Conservation (phyloP, 2,329 filamentous ascomycete genomes). For the Fusarium multiceps region DNA sequence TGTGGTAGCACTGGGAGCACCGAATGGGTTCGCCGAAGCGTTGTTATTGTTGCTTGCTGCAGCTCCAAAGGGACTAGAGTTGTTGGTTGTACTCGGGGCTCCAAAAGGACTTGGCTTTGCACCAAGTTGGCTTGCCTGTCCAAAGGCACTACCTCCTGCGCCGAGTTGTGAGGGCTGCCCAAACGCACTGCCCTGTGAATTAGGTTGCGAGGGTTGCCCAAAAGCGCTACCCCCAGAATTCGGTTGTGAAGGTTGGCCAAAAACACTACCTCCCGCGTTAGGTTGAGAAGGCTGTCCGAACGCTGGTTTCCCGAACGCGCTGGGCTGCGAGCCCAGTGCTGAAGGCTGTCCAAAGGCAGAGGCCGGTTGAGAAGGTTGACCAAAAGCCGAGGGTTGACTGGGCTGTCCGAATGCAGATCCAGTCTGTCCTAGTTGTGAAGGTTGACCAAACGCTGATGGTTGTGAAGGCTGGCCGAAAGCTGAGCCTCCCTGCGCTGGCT, state of each 20-base stretch:
- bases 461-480: constrained; percentile 48
- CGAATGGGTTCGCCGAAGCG: constrained; percentile 47
- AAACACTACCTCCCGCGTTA: constrained; percentile 43
- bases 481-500: constrained; percentile 47
- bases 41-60: constrained; percentile 39
- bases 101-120: constrained; percentile 55
- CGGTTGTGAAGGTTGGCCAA: constrained; percentile 52
- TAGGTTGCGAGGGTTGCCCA: constrained; percentile 52
- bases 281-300: constrained; percentile 53
- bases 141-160: constrained; percentile 43
- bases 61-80: constrained; percentile 45
- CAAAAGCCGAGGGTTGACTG: constrained; percentile 42
- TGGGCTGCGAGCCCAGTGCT: constrained; percentile 23
- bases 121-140: constrained; percentile 53
- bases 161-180: constrained; percentile 52
- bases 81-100: constrained; percentile 36
- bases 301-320: constrained; percentile 43
- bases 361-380: constrained; percentile 49
- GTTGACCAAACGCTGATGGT: constrained; percentile 58
- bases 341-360: constrained; percentile 39
- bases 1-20: constrained; percentile 29
- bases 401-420: constrained; percentile 51
- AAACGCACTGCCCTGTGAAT: constrained; percentile 43
- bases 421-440: constrained; percentile 27
- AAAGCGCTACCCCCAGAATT: constrained; percentile 44